These are phyloP conservation scores for Eimeria acervulina DNA, from an alignment of 169 alveolate genomes.

Conservation along the genomic window DNA sequence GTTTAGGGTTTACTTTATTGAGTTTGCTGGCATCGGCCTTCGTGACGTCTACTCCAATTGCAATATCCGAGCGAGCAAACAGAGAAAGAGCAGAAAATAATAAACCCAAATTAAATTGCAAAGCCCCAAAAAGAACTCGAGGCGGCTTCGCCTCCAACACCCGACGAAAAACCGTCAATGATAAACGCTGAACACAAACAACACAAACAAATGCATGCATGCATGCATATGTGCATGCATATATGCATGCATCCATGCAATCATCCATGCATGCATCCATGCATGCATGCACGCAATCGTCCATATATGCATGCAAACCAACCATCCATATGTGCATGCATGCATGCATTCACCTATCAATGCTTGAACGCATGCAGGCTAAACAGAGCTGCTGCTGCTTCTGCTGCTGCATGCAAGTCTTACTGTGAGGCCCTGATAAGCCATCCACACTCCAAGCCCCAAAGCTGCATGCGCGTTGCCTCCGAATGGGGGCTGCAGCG, in stretches of 20 bases:
- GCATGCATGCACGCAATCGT: neutral
- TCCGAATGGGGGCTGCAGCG: conserved; percentile 25
- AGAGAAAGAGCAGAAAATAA: conserved; percentile 44
- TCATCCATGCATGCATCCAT: neutral
- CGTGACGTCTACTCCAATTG: conserved; percentile 18
- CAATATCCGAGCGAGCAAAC: conserved; percentile 22
- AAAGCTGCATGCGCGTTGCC: conserved; percentile 49
- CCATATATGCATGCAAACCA: neutral
- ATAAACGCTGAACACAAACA: conserved; percentile 29
- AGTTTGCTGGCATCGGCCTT: conserved; percentile 61
- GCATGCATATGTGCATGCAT: neutral
- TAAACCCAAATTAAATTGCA: conserved; percentile 34
- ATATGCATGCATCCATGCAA: neutral
- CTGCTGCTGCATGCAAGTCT: neutral
- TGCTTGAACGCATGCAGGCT: neutral
- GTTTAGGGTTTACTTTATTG: conserved; percentile 14
- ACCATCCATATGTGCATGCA: neutral
- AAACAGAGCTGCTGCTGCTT: neutral
- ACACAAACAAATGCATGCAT: neutral
- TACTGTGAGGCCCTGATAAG: conserved; percentile 13
- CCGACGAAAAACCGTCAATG: conserved; percentile 41
- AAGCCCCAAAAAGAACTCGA: neutral
- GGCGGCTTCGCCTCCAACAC: conserved; percentile 18
- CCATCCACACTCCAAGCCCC: conserved; percentile 56
- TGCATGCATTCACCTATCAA: neutral